A percentile compares a stretch with the other conserved stretches of the same genome.
Evolutionary conservation across 352 stramenopile species (phyloP).

Genomic region (Phytophthora chlamydospora): DNA sequence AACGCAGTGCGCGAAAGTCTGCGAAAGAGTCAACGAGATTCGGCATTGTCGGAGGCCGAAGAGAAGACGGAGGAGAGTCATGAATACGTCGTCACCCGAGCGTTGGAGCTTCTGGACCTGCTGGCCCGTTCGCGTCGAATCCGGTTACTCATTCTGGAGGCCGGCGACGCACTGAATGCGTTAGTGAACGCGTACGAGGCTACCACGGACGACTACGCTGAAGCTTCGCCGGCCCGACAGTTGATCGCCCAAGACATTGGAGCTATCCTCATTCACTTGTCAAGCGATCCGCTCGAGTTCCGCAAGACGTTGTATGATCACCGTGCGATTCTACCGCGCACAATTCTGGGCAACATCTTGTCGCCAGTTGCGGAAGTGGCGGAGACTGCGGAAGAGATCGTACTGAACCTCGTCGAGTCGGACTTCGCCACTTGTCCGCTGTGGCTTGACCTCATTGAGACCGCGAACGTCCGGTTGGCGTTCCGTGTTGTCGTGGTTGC

Average conservation of each 20-base stretch:
- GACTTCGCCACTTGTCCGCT: slow-evolving; percentile 84
- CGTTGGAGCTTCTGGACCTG: slow-evolving; percentile 59
- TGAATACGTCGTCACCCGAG: slow-evolving; percentile 37
- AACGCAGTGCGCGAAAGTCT: slow-evolving; percentile 31
- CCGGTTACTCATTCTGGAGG: slow-evolving; percentile 73
- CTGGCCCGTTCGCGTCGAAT: slow-evolving; percentile 69
- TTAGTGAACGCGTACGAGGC: slow-evolving; percentile 66
- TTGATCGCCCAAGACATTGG: slow-evolving; percentile 55
- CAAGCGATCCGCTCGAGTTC: slow-evolving; percentile 78
- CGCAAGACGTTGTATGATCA: slow-evolving; percentile 84
- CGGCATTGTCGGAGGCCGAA: slow-evolving; percentile 14
- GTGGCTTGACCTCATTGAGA: slow-evolving; percentile 81
- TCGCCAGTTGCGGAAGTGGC: slow-evolving; percentile 56
- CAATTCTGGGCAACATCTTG: slow-evolving; percentile 75
- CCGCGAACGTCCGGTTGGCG: slow-evolving; percentile 56
- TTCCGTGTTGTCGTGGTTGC: slow-evolving; percentile 68
- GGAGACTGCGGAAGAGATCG: slow-evolving; percentile 70
- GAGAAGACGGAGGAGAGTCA: slow-evolving; percentile 29
- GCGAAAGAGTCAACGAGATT: slow-evolving; percentile 24
- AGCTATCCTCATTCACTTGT: slow-evolving; percentile 69
- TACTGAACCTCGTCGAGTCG: slow-evolving; percentile 77
- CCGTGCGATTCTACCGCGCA: slow-evolving; percentile 47
- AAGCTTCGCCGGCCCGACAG: slow-evolving; percentile 42
- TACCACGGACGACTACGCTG: slow-evolving; percentile 45
- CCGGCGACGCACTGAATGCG: slow-evolving; percentile 52